Percentiles rank a stretch among this genome's conserved stretches.
Conservation (phyloP, 2,329 filamentous ascomycete species). For the Botrytis fragariae region DNA sequence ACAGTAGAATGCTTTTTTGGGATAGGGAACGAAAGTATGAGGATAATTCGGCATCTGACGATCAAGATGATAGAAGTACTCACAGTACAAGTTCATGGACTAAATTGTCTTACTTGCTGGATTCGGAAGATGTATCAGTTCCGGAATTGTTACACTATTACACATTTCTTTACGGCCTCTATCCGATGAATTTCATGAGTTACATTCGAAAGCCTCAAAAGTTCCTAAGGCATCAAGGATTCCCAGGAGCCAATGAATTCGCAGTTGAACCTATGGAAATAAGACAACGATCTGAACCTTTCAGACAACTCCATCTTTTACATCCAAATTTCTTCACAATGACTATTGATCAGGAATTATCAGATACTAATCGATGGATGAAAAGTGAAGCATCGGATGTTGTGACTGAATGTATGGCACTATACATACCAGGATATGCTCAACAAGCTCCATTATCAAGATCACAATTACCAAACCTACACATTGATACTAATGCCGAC, state of each 20-base stretch:
- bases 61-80: conserved; percentile 39
- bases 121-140: conserved; percentile 59
- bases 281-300: conserved; percentile 70
- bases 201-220: conserved; percentile 80
- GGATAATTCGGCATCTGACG: conserved; percentile 14
- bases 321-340: conserved; percentile 83
- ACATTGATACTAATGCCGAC: conserved; percentile 30
- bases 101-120: conserved; percentile 58
- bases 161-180: conserved; percentile 78
- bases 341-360: conserved; percentile 76
- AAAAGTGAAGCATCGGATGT: conserved; percentile 78
- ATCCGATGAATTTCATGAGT: conserved; percentile 82
- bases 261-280: conserved; percentile 78
- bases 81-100: conserved; percentile 57
- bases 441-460: conserved; percentile 22
- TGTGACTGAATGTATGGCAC: conserved; percentile 72
- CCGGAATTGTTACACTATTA: conserved; percentile 73
- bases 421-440: conserved; percentile 47
- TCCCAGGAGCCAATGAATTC: conserved; percentile 67
- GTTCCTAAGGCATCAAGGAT: conserved; percentile 71
- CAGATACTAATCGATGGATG: conserved; percentile 72
- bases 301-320: conserved; percentile 68
- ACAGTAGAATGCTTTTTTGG: conserved; percentile 78
- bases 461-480: conserved; percentile 20
- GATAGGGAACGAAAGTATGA: conserved; percentile 44